These are phyloP conservation scores for Hypholoma fasciculare DNA, from an alignment of 768 basidiomycete genomes.

Conservation along the genomic window DNA sequence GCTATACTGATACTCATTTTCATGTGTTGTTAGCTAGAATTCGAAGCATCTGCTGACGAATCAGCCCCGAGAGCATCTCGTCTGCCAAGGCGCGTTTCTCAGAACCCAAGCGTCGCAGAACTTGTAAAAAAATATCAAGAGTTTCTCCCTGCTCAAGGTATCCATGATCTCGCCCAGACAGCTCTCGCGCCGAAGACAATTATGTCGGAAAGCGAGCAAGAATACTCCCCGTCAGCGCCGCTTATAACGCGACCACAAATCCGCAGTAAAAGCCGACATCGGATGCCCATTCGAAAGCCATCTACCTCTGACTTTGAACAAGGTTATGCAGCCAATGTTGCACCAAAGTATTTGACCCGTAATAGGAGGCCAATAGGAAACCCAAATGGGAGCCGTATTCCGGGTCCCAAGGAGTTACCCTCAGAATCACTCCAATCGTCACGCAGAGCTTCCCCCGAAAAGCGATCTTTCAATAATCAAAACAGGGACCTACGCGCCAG, in stretches of 20 bases:
- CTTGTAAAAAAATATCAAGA: conserved; percentile 83
- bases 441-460: conserved; percentile 74
- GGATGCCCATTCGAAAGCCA: conserved; percentile 48
- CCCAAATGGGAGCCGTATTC: conserved; percentile 45
- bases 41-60: conserved; percentile 19
- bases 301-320: conserved; percentile 87
- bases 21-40: not conserved
- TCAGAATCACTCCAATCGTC: conserved; percentile 63
- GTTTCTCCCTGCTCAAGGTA: conserved; percentile 68
- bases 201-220: conserved; percentile 84
- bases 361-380: conserved; percentile 44
- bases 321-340: conserved; percentile 91
- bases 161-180: conserved; percentile 71
- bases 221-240: conserved; percentile 39
- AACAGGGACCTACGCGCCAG: conserved; percentile 41
- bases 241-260: conserved; percentile 36
- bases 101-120: conserved; percentile 77
- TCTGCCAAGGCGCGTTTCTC: conserved; percentile 58
- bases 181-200: conserved; percentile 59
- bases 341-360: conserved; percentile 69
- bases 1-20: not conserved
- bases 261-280: conserved; percentile 53
- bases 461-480: conserved; percentile 41
- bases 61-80: conserved; percentile 47
- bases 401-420: conserved; percentile 48